Conservation (phyloP, 345 rosid genomes). For the Abelmoschus esculentus region DNA sequence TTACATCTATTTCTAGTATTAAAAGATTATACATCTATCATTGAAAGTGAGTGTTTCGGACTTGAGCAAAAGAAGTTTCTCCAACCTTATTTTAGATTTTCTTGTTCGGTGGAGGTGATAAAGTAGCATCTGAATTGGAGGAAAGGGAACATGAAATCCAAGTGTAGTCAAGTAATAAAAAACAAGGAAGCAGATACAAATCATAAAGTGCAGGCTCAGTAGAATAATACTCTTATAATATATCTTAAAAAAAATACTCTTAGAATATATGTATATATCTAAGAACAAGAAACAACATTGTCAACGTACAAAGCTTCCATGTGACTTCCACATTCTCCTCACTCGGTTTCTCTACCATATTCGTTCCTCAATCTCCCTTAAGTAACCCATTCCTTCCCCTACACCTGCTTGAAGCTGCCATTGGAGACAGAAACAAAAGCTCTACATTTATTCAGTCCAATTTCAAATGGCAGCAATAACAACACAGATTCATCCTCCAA, state of each 20-base stretch:
- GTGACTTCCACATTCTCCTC: background rate
- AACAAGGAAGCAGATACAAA: background rate
- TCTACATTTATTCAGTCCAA: background rate
- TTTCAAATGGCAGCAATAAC: slow-evolving; percentile 16
- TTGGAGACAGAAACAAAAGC: too few species aligned
- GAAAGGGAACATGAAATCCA: background rate
- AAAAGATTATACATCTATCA: background rate
- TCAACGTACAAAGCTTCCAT: background rate
- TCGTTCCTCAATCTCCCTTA: background rate
- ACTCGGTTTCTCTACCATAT: background rate
- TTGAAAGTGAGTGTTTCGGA: background rate
- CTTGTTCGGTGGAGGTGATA: background rate
- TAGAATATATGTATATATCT: background rate
- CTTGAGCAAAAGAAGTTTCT: background rate
- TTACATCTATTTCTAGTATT: too few species aligned
- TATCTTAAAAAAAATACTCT: too few species aligned
- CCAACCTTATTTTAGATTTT: background rate
- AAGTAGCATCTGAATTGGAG: background rate
- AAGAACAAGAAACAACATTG: background rate
- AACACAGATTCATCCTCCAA: slow-evolving; percentile 4
- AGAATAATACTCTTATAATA: too few species aligned
- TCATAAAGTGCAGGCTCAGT: background rate
- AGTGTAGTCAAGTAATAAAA: background rate
- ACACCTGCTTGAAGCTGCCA: too few species aligned
- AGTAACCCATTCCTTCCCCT: background rate